Percentiles rank a stretch among this genome's conserved stretches.
Evolutionary conservation across 176 grass and related monocot genomes (phyloP).

Genomic region (Carex myosuroides): DNA sequence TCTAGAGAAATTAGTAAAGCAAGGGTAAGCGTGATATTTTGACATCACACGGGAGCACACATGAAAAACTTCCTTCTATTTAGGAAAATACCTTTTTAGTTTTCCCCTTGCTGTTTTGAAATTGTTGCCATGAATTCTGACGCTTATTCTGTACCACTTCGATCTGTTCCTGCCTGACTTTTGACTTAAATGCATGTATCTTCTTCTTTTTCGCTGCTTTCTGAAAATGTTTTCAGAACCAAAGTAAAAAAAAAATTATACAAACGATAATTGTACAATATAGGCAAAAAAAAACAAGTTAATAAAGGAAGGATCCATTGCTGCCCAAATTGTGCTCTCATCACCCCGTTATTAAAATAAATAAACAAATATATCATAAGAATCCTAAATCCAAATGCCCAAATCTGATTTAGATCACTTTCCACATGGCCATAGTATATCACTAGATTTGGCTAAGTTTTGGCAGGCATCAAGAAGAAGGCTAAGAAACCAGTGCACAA

Average conservation of each 20-base stretch:
- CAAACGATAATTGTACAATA: not conserved
- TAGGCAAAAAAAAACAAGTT: not conserved
- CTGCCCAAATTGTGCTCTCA: not conserved
- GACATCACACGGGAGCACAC: not conserved
- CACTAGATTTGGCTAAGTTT: not conserved
- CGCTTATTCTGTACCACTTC: slow-evolving; percentile 90
- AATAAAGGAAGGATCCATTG: not conserved
- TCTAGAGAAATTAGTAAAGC: not conserved
- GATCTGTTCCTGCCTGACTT: slow-evolving; percentile 76
- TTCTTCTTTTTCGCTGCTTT: slow-evolving; percentile 94
- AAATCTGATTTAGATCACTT: not conserved
- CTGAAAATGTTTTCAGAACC: slow-evolving; percentile 33
- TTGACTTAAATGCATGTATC: slow-evolving; percentile 98
- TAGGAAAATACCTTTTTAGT: slow-evolving; percentile 68
- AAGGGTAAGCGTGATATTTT: not conserved
- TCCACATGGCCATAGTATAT: not conserved
- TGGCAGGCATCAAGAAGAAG: not conserved
- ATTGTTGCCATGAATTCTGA: slow-evolving; percentile 97
- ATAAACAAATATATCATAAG: not conserved
- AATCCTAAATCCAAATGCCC: not conserved
- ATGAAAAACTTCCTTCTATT: not conserved
- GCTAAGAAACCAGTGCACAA: not conserved
- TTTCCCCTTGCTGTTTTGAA: slow-evolving; percentile 91
- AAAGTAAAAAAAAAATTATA: not conserved
- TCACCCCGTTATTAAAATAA: not conserved